Percentiles rank a stretch among this genome's conserved stretches.
Conservation (phyloP, 2,329 filamentous ascomycete genomes). For the Cordyceps cicadae region DNA sequence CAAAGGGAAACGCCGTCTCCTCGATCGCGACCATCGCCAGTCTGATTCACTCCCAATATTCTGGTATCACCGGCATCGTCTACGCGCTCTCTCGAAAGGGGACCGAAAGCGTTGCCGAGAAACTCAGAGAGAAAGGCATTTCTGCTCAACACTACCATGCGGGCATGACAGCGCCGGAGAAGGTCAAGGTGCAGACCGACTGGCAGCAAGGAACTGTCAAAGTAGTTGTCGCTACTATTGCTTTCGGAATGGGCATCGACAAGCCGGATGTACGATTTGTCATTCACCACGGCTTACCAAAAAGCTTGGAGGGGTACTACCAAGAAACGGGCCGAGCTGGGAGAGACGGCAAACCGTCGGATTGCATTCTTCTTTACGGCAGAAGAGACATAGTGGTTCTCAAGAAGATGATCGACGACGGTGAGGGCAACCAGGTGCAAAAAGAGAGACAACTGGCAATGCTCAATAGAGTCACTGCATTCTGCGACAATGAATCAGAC, state of each 20-base stretch:
- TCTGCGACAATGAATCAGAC: slow-evolving; percentile 80
- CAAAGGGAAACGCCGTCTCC: slow-evolving; percentile 54
- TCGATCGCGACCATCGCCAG: slow-evolving; percentile 43
- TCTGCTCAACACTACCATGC: slow-evolving; percentile 82
- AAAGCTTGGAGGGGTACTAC: slow-evolving; percentile 95
- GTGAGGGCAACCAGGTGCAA: slow-evolving; percentile 67
- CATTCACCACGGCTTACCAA: slow-evolving; percentile 85
- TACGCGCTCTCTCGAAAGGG: slow-evolving; percentile 83
- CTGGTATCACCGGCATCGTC: slow-evolving; percentile 73
- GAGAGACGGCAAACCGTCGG: slow-evolving; percentile 76
- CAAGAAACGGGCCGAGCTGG: slow-evolving; percentile 95
- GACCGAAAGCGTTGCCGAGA: slow-evolving; percentile 70
- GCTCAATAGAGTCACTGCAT: slow-evolving; percentile 76
- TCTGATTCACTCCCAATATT: slow-evolving; percentile 63
- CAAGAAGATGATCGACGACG: slow-evolving; percentile 73
- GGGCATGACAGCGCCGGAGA: slow-evolving; percentile 58
- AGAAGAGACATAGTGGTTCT: slow-evolving; percentile 68
- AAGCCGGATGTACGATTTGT: slow-evolving; percentile 96
- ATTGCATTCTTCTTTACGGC: slow-evolving; percentile 84
- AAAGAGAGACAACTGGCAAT: slow-evolving; percentile 78
- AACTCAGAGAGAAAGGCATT: slow-evolving; percentile 58
- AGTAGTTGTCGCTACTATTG: slow-evolving; percentile 95
- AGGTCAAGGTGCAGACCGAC: slow-evolving; percentile 60
- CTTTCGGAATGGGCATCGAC: slow-evolving; percentile 99
- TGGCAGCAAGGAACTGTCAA: slow-evolving; percentile 79